Conservation (phyloP, 139 green algal species). For the Edaphochlamys debaryana region DNA sequence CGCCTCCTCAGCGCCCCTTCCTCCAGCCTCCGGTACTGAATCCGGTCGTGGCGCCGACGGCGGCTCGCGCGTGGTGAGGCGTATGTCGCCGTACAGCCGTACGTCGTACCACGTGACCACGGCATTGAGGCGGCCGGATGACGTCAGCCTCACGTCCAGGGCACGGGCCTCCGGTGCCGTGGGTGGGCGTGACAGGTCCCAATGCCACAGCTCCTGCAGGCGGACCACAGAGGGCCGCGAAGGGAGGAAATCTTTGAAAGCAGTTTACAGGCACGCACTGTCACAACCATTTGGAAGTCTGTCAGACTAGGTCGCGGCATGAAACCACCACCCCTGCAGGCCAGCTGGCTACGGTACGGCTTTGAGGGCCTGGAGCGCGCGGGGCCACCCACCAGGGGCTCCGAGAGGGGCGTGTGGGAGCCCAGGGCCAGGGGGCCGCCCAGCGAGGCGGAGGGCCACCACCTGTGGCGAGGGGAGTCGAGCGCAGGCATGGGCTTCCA, state of each 20-base stretch:
- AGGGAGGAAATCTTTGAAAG: too few species aligned
- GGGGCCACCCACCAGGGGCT: conserved; percentile 56
- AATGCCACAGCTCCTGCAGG: conserved; percentile 71
- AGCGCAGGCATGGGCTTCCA: too few species aligned
- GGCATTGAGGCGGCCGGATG: conserved; percentile 67
- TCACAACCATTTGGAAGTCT: too few species aligned
- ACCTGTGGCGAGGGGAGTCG: conserved; percentile 16
- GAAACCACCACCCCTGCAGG: too few species aligned
- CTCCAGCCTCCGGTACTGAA: too few species aligned
- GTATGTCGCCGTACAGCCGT: conserved; percentile 61
- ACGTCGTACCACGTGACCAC: conserved; percentile 82
- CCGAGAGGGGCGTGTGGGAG: conserved; percentile 58
- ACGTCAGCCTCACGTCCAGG: conserved; percentile 71
- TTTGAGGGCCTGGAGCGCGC: too few species aligned
- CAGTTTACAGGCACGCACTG: neutral
- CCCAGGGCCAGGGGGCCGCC: conserved; percentile 48
- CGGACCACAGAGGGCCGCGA: neutral
- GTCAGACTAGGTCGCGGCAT: too few species aligned
- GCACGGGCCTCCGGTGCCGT: conserved; percentile 51
- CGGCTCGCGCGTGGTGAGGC: conserved; percentile 41
- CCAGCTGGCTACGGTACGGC: too few species aligned
- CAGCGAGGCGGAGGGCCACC: conserved; percentile 7
- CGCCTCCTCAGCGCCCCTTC: neutral
- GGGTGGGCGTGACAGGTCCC: conserved; percentile 69
- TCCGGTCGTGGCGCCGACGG: neutral